A percentile compares a stretch with the other conserved stretches of the same genome.
These are phyloP conservation scores for Pythium utonaiense DNA, from an alignment of 352 stramenopile species.

Conservation along the genomic window DNA sequence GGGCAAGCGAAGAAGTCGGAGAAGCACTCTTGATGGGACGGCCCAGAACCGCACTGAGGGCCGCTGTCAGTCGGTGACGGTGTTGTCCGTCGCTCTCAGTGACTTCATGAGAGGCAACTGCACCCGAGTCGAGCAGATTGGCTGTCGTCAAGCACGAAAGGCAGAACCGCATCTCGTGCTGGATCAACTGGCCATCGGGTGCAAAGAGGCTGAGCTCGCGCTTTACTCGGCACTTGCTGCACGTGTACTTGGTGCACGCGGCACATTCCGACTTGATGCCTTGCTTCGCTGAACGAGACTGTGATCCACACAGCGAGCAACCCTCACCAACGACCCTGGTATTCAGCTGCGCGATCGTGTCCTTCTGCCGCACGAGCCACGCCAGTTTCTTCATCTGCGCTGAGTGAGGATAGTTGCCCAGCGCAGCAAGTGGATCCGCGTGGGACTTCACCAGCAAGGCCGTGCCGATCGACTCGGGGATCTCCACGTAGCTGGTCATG, in stretches of 20 bases:
- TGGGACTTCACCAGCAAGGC: constrained; percentile 34
- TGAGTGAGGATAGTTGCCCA: constrained; percentile 36
- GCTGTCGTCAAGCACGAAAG: constrained; percentile 6
- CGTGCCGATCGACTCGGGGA: constrained; percentile 28
- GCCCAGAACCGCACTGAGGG: no score
- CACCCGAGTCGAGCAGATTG: not conserved
- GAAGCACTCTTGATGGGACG: no score
- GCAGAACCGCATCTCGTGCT: not conserved
- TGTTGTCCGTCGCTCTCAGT: not conserved
- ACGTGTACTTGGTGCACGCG: constrained; percentile 1
- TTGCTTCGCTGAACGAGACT: not conserved
- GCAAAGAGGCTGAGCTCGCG: not conserved
- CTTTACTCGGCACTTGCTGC: constrained; percentile 4
- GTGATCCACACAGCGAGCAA: not conserved
- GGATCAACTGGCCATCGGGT: not conserved
- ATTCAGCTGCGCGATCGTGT: not conserved
- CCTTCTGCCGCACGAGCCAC: constrained; percentile 28
- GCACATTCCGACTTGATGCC: not conserved
- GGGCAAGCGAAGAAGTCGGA: no score
- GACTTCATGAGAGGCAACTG: not conserved
- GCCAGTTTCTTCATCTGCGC: constrained; percentile 55
- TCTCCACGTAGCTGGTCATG: constrained; percentile 37
- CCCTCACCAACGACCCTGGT: not conserved
- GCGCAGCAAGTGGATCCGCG: constrained; percentile 31
- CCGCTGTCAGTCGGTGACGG: no score